phyloP scores from a whole-genome alignment of 192 early-diverging fungal genomes.

The Rhizophlyctis rosea region DNA sequence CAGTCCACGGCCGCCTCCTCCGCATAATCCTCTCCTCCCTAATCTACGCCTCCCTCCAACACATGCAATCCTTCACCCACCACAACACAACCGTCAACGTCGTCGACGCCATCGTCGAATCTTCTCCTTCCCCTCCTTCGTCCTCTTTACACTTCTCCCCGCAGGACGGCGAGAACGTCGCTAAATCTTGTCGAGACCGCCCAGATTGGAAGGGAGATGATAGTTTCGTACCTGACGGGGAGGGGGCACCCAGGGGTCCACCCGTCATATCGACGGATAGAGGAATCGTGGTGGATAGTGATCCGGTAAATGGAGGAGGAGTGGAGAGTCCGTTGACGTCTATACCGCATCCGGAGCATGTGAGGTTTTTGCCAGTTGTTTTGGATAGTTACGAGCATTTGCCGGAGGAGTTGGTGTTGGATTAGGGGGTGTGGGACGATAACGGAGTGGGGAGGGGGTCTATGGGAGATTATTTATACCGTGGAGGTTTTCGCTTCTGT shows the following conservation, averaged over 20 bases:
- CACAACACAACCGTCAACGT: constrained; percentile 54
- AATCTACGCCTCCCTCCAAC: constrained; percentile 32
- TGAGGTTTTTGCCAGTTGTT: constrained; percentile 38
- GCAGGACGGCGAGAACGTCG: not conserved
- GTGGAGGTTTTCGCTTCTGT: too few species aligned
- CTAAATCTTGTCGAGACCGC: not conserved
- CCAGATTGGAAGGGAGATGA: constrained; percentile 15
- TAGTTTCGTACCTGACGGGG: constrained; percentile 7
- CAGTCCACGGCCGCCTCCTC: constrained; percentile 51
- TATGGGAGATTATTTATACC: too few species aligned
- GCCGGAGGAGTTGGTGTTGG: too few species aligned
- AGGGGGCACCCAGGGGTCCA: too few species aligned
- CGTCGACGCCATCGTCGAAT: constrained; percentile 42
- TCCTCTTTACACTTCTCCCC: not conserved
- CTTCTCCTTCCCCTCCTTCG: constrained; percentile 6
- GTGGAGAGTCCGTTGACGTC: not conserved
- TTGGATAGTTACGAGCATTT: constrained; percentile 41
- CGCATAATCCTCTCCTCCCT: constrained; percentile 53
- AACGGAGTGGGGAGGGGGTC: too few species aligned
- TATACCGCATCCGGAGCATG: constrained; percentile 29
- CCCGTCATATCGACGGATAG: too few species aligned
- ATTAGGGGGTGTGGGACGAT: too few species aligned
- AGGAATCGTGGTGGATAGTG: not conserved
- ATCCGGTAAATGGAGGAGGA: constrained; percentile 2
- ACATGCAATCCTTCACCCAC: constrained; percentile 45